A percentile compares a stretch with the other conserved stretches of the same genome.
phyloP scores from a whole-genome alignment of 495 filamentous ascomycete species.

The Trichocladium antarcticum region DNA sequence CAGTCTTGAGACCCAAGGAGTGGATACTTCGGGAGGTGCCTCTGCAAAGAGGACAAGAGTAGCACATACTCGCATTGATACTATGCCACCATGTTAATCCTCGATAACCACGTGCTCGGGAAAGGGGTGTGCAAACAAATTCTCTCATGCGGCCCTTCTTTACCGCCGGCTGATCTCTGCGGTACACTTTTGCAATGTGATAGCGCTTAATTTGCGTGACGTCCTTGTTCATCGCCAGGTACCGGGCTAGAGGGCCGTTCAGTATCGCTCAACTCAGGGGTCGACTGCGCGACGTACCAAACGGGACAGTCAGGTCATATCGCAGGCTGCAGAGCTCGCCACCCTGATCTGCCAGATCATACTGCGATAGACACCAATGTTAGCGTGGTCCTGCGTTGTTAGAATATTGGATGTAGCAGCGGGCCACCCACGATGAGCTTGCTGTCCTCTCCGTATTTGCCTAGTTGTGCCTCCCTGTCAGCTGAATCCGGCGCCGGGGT shows the following conservation, averaged over 20 bases:
- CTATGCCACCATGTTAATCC: conserved; percentile 5
- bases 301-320: conserved; percentile 90
- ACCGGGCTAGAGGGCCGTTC: conserved; percentile 45
- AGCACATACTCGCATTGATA: conserved; percentile 69
- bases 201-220: conserved; percentile 68
- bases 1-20: not conserved
- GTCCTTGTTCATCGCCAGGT: conserved; percentile 77
- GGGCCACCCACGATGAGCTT: conserved; percentile 65
- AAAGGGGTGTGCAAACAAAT: conserved; percentile 37
- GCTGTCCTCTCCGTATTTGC: conserved; percentile 86
- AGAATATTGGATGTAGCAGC: conserved; percentile 48
- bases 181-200: conserved; percentile 77
- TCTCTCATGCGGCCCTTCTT: conserved; percentile 73
- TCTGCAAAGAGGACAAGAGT: not conserved
- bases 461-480: conserved; percentile 45
- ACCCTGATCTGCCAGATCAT: conserved; percentile 81
- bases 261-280: not conserved
- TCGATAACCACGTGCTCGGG: not conserved
- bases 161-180: conserved; percentile 39
- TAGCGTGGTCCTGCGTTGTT: conserved; percentile 59
- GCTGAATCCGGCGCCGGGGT: conserved; percentile 45
- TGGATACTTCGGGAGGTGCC: not conserved
- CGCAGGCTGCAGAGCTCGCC: conserved; percentile 74
- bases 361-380: conserved; percentile 21
- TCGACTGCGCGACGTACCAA: conserved; percentile 25